phyloP scores from a whole-genome alignment of 2,329 filamentous ascomycete species.

The Atkinsonella hypoxylon region DNA sequence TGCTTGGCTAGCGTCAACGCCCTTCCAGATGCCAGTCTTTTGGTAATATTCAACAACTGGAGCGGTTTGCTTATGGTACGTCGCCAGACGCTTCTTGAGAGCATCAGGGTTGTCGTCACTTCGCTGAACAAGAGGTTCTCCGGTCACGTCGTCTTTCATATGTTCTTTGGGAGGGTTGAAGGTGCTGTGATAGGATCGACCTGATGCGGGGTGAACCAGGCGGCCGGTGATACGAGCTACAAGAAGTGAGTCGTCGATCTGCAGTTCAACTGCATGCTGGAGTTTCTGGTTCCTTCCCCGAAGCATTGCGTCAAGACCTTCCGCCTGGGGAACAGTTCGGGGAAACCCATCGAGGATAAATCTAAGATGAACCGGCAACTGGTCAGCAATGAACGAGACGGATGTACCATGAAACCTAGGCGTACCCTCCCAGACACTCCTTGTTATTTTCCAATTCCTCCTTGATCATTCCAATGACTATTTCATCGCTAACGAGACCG shows the following conservation, averaged over 20 bases:
- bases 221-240: conserved; percentile 95
- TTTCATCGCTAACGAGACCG: conserved; percentile 94
- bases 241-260: conserved; percentile 90
- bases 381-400: not conserved
- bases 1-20: conserved; percentile 90
- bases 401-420: not conserved
- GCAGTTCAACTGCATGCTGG: conserved; percentile 89
- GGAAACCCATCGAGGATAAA: conserved; percentile 99
- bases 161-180: conserved; percentile 93
- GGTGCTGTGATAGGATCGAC: conserved; percentile 93
- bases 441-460: conserved; percentile 85
- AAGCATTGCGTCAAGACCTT: conserved; percentile 92
- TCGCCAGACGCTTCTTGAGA: conserved; percentile 84
- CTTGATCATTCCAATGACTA: conserved; percentile 99
- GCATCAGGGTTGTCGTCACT: conserved; percentile 95
- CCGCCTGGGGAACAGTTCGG: conserved; percentile 87
- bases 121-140: conserved; percentile 91
- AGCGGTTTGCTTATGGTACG: conserved; percentile 87
- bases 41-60: conserved; percentile 96
- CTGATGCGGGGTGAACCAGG: conserved; percentile 88
- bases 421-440: conserved; percentile 91
- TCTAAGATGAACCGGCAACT: conserved; percentile 31
- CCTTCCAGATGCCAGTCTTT: conserved; percentile 93
- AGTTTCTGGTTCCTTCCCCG: conserved; percentile 64
- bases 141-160: conserved; percentile 95